Percentiles rank a stretch among this genome's conserved stretches.
Evolutionary conservation across 2,329 filamentous ascomycete genomes (phyloP).

Genomic region (Pseudovirgaria hyperparasitica): DNA sequence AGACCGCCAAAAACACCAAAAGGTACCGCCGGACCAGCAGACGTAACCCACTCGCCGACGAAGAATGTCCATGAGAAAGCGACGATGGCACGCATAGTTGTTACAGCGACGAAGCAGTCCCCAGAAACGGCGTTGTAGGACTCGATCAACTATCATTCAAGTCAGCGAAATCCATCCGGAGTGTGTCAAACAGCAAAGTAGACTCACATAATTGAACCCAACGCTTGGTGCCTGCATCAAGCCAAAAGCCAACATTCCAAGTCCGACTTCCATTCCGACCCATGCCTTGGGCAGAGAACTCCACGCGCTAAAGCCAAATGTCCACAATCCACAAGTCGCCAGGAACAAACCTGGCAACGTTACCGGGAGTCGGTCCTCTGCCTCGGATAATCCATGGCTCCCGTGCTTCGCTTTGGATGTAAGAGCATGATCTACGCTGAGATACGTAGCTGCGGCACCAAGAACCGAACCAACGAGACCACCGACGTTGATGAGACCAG

Average conservation of each 20-base stretch:
- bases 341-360: constrained; percentile 26
- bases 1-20: constrained; percentile 43
- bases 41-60: constrained; percentile 34
- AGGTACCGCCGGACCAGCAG: constrained; percentile 31
- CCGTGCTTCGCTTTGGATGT: constrained; percentile 24
- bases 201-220: constrained; percentile 28
- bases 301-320: constrained; percentile 28
- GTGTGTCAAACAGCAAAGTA: no score
- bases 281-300: constrained; percentile 22
- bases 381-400: constrained; percentile 24
- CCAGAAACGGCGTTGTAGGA: constrained; percentile 33
- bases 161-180: no score
- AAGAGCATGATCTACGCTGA: constrained; percentile 23
- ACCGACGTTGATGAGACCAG: constrained; percentile 26
- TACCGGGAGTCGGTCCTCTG: constrained; percentile 25
- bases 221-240: constrained; percentile 30
- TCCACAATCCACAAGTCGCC: constrained; percentile 23
- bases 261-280: constrained; percentile 26
- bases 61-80: constrained; percentile 45
- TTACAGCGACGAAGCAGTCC: constrained; percentile 43
- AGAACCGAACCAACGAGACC: constrained; percentile 24
- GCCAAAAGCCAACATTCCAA: constrained; percentile 27
- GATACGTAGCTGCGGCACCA: constrained; percentile 24
- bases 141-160: constrained; percentile 34
- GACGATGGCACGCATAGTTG: constrained; percentile 35